phyloP scores from a whole-genome alignment of 495 filamentous ascomycete species.

The Penicillium pulvis region DNA sequence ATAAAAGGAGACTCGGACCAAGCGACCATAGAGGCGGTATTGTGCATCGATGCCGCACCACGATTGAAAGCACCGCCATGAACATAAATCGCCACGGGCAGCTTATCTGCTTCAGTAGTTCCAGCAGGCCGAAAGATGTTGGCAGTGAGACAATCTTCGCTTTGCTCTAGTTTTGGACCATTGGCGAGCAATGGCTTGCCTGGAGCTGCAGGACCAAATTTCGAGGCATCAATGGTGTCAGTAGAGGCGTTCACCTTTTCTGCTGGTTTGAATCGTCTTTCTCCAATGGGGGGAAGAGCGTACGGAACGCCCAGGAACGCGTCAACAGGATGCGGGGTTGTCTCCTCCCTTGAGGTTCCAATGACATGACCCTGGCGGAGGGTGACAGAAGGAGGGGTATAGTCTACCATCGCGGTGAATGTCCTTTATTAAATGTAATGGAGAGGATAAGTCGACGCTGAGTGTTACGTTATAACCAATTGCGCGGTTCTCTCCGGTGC shows the following conservation, averaged over 20 bases:
- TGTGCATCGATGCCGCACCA: slow-evolving; percentile 37
- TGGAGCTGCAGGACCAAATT: slow-evolving; percentile 34
- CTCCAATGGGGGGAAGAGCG: slow-evolving; percentile 54
- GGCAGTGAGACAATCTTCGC: slow-evolving; percentile 57
- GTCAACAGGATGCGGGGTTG: slow-evolving; percentile 51
- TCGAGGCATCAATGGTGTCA: slow-evolving; percentile 43
- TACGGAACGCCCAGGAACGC: slow-evolving; percentile 65
- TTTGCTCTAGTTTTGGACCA: slow-evolving; percentile 36
- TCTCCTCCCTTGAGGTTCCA: slow-evolving; percentile 45
- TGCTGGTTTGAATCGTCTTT: slow-evolving; percentile 58
- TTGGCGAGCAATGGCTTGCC: slow-evolving; percentile 28
- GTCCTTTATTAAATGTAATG: neutral
- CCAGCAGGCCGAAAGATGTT: slow-evolving; percentile 54
- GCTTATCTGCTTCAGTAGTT: slow-evolving; percentile 24
- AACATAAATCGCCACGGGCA: slow-evolving; percentile 62
- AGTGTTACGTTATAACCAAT: neutral
- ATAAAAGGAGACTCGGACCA: slow-evolving; percentile 59
- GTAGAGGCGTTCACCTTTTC: slow-evolving; percentile 33
- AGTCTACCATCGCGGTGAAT: slow-evolving; percentile 7
- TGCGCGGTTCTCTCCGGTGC: slow-evolving; percentile 14
- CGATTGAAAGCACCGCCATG: slow-evolving; percentile 45
- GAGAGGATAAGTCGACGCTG: neutral
- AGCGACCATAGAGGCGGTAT: slow-evolving; percentile 53
- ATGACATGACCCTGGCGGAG: slow-evolving; percentile 58
- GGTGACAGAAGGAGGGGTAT: slow-evolving; percentile 33